Percentiles rank a stretch among this genome's conserved stretches.
These are phyloP conservation scores for Anisodus acutangulus DNA, from an alignment of 257 asterid species.

Conservation along the genomic window DNA sequence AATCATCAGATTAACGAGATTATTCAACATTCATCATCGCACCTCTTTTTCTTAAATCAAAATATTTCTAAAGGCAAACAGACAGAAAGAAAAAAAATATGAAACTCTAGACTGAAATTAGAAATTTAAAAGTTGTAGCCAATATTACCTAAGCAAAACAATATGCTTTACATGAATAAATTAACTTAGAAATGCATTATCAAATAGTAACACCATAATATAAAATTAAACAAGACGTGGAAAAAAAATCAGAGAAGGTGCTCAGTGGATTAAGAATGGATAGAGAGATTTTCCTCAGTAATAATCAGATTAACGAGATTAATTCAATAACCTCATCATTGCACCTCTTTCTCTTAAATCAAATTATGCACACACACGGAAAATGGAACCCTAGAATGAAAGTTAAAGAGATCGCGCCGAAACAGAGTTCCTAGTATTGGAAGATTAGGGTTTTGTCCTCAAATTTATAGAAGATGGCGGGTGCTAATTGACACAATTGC, in stretches of 20 bases:
- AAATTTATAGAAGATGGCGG: conserved; percentile 11
- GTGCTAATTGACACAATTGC: neutral
- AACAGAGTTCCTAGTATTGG: neutral
- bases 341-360: neutral
- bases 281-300: neutral
- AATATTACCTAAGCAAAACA: too few relatives aligned
- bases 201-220: too few relatives aligned
- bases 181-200: too few relatives aligned
- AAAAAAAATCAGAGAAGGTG: conserved; percentile 33
- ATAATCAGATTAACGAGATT: conserved; percentile 17
- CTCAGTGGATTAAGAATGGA: conserved; percentile 45
- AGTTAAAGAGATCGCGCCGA: neutral
- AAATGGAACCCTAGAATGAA: neutral
- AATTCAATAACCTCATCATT: neutral
- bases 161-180: too few relatives aligned
- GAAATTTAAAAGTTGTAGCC: too few relatives aligned
- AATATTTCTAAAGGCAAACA: neutral
- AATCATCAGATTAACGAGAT: conserved; percentile 22
- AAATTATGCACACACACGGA: neutral
- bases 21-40: conserved; percentile 1
- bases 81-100: too few relatives aligned
- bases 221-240: too few relatives aligned
- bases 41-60: neutral
- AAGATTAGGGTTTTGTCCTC: neutral
- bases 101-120: neutral